Conservation (phyloP, 2,329 filamentous ascomycete species). For the Penicillium sp. region DNA sequence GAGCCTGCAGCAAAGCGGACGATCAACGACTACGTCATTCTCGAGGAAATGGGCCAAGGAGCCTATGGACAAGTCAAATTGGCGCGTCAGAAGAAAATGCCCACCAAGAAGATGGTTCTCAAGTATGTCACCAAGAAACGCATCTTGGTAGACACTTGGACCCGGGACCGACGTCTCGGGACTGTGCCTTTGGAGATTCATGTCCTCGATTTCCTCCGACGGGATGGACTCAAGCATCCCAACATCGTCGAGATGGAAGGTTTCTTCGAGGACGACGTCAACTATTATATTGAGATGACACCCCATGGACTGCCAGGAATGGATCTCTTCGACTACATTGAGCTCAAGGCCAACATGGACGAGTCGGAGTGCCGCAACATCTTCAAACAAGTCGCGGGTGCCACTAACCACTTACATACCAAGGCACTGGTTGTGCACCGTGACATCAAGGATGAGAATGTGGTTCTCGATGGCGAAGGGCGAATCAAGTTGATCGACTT, state of each 20-base stretch:
- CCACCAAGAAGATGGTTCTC: constrained; percentile 80
- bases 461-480: constrained; percentile 91
- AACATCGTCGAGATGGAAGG: constrained; percentile 71
- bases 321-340: constrained; percentile 99
- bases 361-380: constrained; percentile 92
- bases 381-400: constrained; percentile 87
- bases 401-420: constrained; percentile 86
- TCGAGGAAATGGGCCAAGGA: constrained; percentile 98
- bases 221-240: constrained; percentile 65
- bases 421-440: constrained; percentile 91
- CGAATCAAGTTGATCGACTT: constrained; percentile 98
- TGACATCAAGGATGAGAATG: constrained; percentile 99
- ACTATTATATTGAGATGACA: constrained; percentile 98
- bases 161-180: constrained; percentile 84
- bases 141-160: constrained; percentile 98
- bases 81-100: constrained; percentile 77
- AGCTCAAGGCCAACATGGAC: constrained; percentile 93
- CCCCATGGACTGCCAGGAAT: constrained; percentile 94
- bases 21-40: constrained; percentile 85
- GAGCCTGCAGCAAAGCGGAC: constrained; percentile 66
- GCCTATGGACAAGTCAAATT: constrained; percentile 98
- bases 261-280: constrained; percentile 66
- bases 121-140: constrained; percentile 98
- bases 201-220: constrained; percentile 87
- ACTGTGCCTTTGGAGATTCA: constrained; percentile 97